Base-by-base conservation (phyloP, 1,139 yeast genomes). In the Schwanniomyces etchellsii region DNA sequence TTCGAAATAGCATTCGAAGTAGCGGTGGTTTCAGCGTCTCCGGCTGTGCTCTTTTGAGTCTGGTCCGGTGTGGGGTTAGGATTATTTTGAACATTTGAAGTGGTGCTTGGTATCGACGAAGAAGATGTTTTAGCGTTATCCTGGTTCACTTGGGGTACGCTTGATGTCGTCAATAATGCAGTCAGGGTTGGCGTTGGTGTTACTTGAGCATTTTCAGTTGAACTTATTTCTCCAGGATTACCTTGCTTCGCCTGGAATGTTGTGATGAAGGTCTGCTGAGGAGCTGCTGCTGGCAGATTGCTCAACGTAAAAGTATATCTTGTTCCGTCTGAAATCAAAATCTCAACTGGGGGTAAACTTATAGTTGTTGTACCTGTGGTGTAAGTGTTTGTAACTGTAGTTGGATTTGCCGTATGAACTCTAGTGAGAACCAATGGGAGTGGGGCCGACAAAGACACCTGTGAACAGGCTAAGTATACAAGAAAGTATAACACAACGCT, bases 321-420 rank as follows among this genome's bases (percentile, higher is more conserved):
- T 22, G 61, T 73, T 36, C 75, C 82, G 47, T 75, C 72, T 26
- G 81, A 74, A 33, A 81, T 67, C 28, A 78, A 62, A 26, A 77
- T 61, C 48, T 79, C 75, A 20, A 81, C 86, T n/a, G 85, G 77
- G 30, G 88, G 85, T 34, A 81, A 73, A 36, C 70, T 64, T 17
- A 73, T 60, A 6, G 82, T 70, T 26, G 77, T 68, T 4, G 82
- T 77, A 5, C 79, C 73, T 2, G 83, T 77, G 14, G 76, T 65
- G 39, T 64, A 63, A 14, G 75, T 69, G 34, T 68, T 59, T 1
- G 77, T 70, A 11, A 64, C 62, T 2, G 81, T 76, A 16, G 75
- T 75, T 2, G 75, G 57, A 1, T 58, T 65, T n/a, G 85, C 86
- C 16, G 84, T 77, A 45, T 75, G 81, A 27, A 62, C 57, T 47